Conservation (phyloP, 495 filamentous ascomycete species). For the Penicillium psychrofluorescens region DNA sequence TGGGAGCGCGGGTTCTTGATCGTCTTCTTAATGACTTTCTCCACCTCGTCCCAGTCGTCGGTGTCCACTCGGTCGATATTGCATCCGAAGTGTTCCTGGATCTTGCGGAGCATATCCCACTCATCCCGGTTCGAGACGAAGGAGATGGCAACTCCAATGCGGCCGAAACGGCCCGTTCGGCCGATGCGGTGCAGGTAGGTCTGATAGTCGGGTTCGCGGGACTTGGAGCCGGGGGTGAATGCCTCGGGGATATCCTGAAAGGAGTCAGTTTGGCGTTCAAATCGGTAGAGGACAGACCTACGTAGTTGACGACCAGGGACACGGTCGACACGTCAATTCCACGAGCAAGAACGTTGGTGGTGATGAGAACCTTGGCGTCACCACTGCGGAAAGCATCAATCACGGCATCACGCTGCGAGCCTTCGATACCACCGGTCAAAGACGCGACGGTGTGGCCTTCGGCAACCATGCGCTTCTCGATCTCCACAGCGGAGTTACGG, state of each 20-base stretch:
- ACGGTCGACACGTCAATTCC: conserved; percentile 97
- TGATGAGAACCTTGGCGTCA: conserved; percentile 92
- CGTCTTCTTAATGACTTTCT: conserved; percentile 68
- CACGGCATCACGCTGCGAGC: conserved; percentile 70
- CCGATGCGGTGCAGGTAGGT: conserved; percentile 98
- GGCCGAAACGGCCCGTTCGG: conserved; percentile 92
- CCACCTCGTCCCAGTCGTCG: conserved; percentile 81
- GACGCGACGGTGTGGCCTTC: conserved; percentile 89
- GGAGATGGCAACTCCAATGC: conserved; percentile 89
- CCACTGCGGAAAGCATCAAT: conserved; percentile 84
- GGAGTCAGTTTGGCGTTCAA: neutral
- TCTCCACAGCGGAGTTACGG: conserved; percentile 70
- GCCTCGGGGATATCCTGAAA: conserved; percentile 50
- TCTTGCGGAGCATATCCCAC: conserved; percentile 67
- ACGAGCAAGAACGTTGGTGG: conserved; percentile 93
- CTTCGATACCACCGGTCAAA: conserved; percentile 80
- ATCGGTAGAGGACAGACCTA: conserved; percentile 14
- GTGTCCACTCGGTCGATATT: conserved; percentile 53
- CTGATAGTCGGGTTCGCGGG: conserved; percentile 63
- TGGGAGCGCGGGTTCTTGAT: conserved; percentile 75
- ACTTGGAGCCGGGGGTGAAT: conserved; percentile 10
- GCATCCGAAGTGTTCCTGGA: conserved; percentile 62
- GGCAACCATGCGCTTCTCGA: conserved; percentile 74
- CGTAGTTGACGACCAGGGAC: conserved; percentile 96
- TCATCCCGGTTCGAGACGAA: conserved; percentile 78